Evolutionary conservation across 148 eudicot species (phyloP), one percentile per base, ranked within the genome.

Genomic region (Simmondsia chinensis): DNA sequence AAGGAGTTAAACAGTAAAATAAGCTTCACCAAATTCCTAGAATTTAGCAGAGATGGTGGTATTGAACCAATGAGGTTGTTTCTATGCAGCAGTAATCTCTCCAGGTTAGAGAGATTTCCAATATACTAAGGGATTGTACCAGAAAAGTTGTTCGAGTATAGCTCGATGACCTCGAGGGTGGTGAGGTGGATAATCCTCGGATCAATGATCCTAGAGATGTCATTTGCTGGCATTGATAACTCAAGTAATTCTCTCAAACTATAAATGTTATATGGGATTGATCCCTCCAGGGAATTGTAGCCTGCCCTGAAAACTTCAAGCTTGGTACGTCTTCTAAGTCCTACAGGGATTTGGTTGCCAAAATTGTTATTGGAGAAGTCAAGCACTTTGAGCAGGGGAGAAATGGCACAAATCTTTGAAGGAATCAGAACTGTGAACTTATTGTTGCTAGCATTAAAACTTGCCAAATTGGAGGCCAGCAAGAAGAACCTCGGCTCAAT

Each of bases 281-380:
- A 50, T 5, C 87, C 95, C 4, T 65, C 29, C n/a, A 86, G 69
- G 29, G 20, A 29, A 61, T 71, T 79, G 62, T 57, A 79, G 30
- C 85, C 86, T 34, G 91, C 86, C 14, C 78, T 58, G 29, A 85
- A 61, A 10, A 57, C 52, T 56, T 63, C 38, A 33, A 81, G 62
- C 48, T 55, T 60, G 13, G 61, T 52, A 48, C 95, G 81, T 13
- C 11, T 34, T 18, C 83, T 74, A 6, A 80, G 40, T 8, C 72
- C 79, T 19, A n/a, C 48, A 29, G 73, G 74, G 50, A 85, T 60
- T 25, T 60, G 48, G 39, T 81, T 73, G 5, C 20, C 17, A 29
- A 87, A 79, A 24, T 39, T 53, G 52, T 83, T 80, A 43, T 40
- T 39, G 20, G 96, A 65, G 48, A 87, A 76, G 63, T 87, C 94